Percentiles rank a stretch among this genome's conserved stretches.
These are phyloP conservation scores for Chrysoporthe austroafricana DNA, from an alignment of 2,329 filamentous ascomycete species.

Conservation along the genomic window DNA sequence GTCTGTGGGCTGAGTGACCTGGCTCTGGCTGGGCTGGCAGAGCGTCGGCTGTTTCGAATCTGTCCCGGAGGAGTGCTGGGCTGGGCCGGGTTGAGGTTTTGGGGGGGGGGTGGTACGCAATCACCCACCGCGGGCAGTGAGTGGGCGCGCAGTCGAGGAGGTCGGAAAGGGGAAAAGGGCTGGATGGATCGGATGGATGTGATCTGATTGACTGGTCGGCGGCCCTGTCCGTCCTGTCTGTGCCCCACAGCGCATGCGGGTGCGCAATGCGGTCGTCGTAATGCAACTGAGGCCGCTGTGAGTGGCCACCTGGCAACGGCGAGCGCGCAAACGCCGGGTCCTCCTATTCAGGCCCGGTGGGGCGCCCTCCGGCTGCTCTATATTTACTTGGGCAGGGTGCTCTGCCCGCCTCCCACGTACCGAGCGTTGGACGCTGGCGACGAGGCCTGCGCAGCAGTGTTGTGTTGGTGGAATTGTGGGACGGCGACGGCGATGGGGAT, in stretches of 20 bases:
- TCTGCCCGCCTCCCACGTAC: too few species aligned
- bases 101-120: slow-evolving; percentile 1
- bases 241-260: background rate
- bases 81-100: background rate
- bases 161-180: background rate
- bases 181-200: background rate
- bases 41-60: slow-evolving; percentile 4
- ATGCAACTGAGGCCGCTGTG: slow-evolving; percentile 7
- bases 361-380: background rate
- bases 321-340: too few species aligned
- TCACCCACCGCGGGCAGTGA: background rate
- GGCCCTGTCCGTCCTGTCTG: background rate
- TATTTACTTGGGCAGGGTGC: too few species aligned
- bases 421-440: too few species aligned
- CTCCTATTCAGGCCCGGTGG: background rate
- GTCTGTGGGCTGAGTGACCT: background rate
- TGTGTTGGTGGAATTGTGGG: too few species aligned
- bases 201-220: background rate
- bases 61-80: background rate
- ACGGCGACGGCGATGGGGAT: too few species aligned
- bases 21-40: background rate
- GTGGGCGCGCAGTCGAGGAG: background rate
- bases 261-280: background rate
- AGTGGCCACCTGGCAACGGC: slow-evolving; percentile 10
- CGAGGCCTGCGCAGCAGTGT: too few species aligned